Conservation (phyloP, 495 filamentous ascomycete genomes). For the Patellaria atrata region DNA sequence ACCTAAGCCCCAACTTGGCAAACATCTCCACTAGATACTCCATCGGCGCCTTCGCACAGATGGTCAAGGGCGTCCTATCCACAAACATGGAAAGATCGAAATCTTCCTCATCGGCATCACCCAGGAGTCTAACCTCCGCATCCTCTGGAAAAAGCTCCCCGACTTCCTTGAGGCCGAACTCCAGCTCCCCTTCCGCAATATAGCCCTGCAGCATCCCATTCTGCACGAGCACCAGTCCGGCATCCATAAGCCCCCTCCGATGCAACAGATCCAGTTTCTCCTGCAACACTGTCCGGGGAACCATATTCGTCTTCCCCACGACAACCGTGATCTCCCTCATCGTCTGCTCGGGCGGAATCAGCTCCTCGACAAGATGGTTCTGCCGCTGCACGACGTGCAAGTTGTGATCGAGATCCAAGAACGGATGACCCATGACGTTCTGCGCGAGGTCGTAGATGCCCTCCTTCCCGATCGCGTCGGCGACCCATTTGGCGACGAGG, state of each 20-base stretch:
- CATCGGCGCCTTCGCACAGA: conserved; percentile 38
- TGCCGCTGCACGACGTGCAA: conserved; percentile 28
- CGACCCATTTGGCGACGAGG: conserved; percentile 43
- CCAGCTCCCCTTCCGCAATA: conserved; percentile 39
- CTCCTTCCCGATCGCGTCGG: conserved; percentile 37
- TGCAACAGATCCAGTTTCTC: conserved; percentile 34
- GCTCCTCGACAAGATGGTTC: conserved; percentile 29
- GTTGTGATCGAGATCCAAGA: conserved; percentile 38
- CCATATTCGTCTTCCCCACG: conserved; percentile 31
- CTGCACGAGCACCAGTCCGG: conserved; percentile 40
- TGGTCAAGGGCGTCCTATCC: conserved; percentile 37
- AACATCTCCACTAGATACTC: conserved; percentile 46
- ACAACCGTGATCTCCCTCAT: conserved; percentile 42
- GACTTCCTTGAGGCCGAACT: conserved; percentile 33
- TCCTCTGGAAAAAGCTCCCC: conserved; percentile 22
- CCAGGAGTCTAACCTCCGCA: conserved; percentile 30
- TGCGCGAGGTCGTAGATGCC: conserved; percentile 44
- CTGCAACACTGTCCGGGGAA: conserved; percentile 29
- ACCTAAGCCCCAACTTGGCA: conserved; percentile 38
- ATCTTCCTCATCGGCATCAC: conserved; percentile 24
- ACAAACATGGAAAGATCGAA: conserved; percentile 35
- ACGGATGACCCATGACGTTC: conserved; percentile 41
- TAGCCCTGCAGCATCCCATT: conserved; percentile 34
- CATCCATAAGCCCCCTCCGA: conserved; percentile 39
- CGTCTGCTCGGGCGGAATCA: conserved; percentile 38